These are phyloP conservation scores for Boletus reticulatus DNA, from an alignment of 768 basidiomycete species.

Conservation along the genomic window DNA sequence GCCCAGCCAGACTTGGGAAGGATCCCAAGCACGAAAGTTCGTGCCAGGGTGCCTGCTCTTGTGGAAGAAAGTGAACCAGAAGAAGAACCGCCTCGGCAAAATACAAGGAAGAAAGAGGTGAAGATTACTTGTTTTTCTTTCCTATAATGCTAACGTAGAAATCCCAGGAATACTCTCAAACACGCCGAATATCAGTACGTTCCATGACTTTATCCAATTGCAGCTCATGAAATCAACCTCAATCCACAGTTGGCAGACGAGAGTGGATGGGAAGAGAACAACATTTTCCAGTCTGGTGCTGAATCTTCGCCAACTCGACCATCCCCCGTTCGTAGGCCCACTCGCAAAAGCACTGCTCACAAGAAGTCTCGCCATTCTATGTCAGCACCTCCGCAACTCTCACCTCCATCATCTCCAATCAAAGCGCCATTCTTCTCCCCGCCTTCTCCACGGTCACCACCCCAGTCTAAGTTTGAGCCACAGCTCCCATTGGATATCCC, in stretches of 20 bases:
- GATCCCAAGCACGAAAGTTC: constrained; percentile 36
- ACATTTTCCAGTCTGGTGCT: constrained; percentile 87
- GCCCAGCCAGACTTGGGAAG: constrained; percentile 69
- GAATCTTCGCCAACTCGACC: constrained; percentile 78
- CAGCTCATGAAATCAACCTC: constrained; percentile 5
- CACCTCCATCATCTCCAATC: constrained; percentile 42
- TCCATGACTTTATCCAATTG: constrained; percentile 23
- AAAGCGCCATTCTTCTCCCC: constrained; percentile 24
- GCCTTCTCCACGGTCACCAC: constrained; percentile 40
- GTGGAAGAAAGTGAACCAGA: constrained; percentile 78
- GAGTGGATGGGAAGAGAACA: constrained; percentile 89
- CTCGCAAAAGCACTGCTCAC: constrained; percentile 37
- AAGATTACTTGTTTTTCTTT: constrained; percentile 7
- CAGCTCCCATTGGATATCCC: constrained; percentile 40
- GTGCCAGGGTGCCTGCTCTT: constrained; percentile 43
- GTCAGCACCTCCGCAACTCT: constrained; percentile 64
- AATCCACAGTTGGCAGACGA: constrained; percentile 47
- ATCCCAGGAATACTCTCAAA: constrained; percentile 45
- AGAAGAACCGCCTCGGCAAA: constrained; percentile 61
- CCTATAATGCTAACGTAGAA: constrained; percentile 26
- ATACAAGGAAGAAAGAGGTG: constrained; percentile 59
- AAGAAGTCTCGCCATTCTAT: constrained; percentile 66
- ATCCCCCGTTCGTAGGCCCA: constrained; percentile 48
- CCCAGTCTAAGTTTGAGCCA: constrained; percentile 57
- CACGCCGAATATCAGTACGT: constrained; percentile 54